phyloP scores from a whole-genome alignment of 352 stramenopile genomes.

The Phytophthora vignae region DNA sequence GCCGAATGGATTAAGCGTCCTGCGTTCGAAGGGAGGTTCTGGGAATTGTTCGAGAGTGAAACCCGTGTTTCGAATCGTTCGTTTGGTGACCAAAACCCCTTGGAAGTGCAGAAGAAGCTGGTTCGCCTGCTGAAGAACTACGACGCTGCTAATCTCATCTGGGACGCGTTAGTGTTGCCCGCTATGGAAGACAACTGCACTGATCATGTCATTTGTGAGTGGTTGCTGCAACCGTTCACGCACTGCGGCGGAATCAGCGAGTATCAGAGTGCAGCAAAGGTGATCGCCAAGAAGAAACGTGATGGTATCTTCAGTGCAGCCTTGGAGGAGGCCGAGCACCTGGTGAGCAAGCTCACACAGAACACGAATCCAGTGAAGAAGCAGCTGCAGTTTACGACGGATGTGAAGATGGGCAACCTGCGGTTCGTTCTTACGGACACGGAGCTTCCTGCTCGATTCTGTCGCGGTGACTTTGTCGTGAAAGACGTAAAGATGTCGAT shows the following conservation, averaged over 20 bases:
- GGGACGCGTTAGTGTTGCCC: constrained; percentile 64
- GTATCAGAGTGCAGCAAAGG: constrained; percentile 68
- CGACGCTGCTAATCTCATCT: constrained; percentile 67
- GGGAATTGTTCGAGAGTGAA: constrained; percentile 70
- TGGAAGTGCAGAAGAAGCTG: constrained; percentile 80
- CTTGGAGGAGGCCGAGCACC: constrained; percentile 57
- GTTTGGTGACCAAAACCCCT: constrained; percentile 48
- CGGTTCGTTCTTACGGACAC: constrained; percentile 68
- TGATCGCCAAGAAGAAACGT: constrained; percentile 74
- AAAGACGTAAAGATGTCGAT: constrained; percentile 69
- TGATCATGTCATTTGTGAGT: constrained; percentile 54
- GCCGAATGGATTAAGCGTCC: constrained; percentile 54
- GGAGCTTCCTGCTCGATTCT: constrained; percentile 59
- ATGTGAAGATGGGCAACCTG: constrained; percentile 73
- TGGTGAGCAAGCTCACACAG: constrained; percentile 58
- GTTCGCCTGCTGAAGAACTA: constrained; percentile 78
- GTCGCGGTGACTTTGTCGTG: constrained; percentile 72
- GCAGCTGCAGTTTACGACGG: constrained; percentile 58
- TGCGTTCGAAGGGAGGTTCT: constrained; percentile 62
- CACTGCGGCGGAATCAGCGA: constrained; percentile 76
- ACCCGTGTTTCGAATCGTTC: constrained; percentile 51
- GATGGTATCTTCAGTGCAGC: constrained; percentile 71
- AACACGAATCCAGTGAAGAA: constrained; percentile 58
- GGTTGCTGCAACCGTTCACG: constrained; percentile 68
- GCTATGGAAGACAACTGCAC: constrained; percentile 46